Percentiles rank a stretch among this genome's conserved stretches.
These are phyloP conservation scores for Tylopilus subfusipes DNA, from an alignment of 768 basidiomycete genomes.

Conservation along the genomic window DNA sequence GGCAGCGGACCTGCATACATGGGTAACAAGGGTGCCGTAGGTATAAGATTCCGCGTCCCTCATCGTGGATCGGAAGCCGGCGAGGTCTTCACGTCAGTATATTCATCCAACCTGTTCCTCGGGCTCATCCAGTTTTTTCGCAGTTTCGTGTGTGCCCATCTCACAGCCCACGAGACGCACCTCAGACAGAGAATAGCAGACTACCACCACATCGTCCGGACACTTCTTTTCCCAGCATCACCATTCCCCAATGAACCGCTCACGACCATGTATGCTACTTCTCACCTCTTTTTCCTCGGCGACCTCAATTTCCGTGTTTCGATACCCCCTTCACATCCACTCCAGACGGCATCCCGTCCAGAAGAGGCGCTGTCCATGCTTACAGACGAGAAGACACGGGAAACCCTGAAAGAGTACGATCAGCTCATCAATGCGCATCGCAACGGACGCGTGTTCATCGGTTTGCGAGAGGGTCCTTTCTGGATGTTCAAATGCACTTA, in stretches of 20 bases:
- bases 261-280: constrained; percentile 76
- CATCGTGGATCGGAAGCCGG: constrained; percentile 52
- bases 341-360: constrained; percentile 33
- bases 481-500: constrained; percentile 90
- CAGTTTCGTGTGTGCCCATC: constrained; percentile 91
- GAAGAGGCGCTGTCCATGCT: constrained; percentile 42
- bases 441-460: constrained; percentile 63
- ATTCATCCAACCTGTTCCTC: neutral
- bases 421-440: constrained; percentile 63
- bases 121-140: constrained; percentile 1
- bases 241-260: constrained; percentile 36
- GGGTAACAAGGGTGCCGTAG: constrained; percentile 96
- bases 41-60: constrained; percentile 74
- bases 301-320: constrained; percentile 89
- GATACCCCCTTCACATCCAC: constrained; percentile 53
- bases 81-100: constrained; percentile 80
- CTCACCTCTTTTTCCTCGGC: constrained; percentile 90
- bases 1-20: constrained; percentile 71
- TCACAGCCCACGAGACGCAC: constrained; percentile 76
- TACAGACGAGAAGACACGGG: constrained; percentile 49
- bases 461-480: constrained; percentile 82
- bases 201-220: constrained; percentile 76
- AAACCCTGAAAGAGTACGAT: constrained; percentile 66
- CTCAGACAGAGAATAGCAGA: constrained; percentile 67
- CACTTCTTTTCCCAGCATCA: constrained; percentile 70